Percentiles rank a stretch among this genome's conserved stretches.
Evolutionary conservation across 164 flowering plant species (phyloP).

Genomic region (Buxus sempervirens): DNA sequence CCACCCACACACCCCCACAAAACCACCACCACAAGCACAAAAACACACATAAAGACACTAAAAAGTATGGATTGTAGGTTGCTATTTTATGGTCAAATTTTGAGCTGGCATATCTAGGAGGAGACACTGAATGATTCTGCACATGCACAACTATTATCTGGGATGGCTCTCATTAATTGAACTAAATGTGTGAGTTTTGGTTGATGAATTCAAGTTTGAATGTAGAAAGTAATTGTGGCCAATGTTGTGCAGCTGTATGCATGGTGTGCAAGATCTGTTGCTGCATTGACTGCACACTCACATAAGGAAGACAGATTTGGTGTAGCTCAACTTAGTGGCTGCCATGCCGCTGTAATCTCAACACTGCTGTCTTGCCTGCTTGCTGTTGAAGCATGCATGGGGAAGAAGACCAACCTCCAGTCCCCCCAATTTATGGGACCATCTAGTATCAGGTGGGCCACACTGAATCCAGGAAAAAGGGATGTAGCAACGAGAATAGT

Average conservation of each 20-base stretch:
- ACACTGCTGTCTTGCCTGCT: conserved; percentile 70
- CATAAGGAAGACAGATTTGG: conserved; percentile 83
- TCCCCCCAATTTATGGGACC: conserved; percentile 54
- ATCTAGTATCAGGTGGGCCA: conserved; percentile 72
- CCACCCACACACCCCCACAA: too few species aligned
- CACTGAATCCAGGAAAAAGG: conserved; percentile 43
- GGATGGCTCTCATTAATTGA: not conserved
- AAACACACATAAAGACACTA: too few species aligned
- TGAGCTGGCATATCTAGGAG: too few species aligned
- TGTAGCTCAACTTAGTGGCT: conserved; percentile 86
- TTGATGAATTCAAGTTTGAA: not conserved
- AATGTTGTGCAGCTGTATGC: conserved; percentile 56
- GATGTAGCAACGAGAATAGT: conserved; percentile 27
- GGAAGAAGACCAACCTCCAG: conserved; percentile 77
- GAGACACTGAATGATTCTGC: too few species aligned
- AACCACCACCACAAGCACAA: too few species aligned
- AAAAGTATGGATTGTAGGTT: too few species aligned
- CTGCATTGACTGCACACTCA: conserved; percentile 70
- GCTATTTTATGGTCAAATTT: too few species aligned
- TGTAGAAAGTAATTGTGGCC: conserved; percentile 3
- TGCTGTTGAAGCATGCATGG: conserved; percentile 82
- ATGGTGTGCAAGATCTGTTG: conserved; percentile 69
- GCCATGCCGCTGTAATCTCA: conserved; percentile 72
- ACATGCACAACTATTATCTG: not conserved
- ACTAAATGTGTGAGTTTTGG: not conserved